phyloP scores from a whole-genome alignment of 352 stramenopile genomes.

The Phytophthora crassamura region DNA sequence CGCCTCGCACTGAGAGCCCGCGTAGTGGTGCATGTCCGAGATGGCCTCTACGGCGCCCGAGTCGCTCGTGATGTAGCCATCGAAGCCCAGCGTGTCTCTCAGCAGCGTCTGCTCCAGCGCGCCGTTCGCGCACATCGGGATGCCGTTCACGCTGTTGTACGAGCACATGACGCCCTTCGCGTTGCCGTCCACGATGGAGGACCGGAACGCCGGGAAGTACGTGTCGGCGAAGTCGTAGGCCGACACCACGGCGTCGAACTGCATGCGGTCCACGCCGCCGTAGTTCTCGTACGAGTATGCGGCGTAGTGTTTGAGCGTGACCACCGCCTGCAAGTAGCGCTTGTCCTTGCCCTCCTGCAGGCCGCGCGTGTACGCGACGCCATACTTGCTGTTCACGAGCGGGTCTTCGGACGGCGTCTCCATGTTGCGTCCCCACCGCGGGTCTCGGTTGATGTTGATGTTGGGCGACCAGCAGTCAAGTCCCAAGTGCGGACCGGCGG shows the following conservation, averaged over 20 bases:
- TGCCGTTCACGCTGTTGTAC: slow-evolving; percentile 95
- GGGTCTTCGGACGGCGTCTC: slow-evolving; percentile 94
- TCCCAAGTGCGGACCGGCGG: slow-evolving; percentile 63
- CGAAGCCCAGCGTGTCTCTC: slow-evolving; percentile 81
- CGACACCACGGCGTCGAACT: slow-evolving; percentile 89
- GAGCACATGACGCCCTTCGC: slow-evolving; percentile 93
- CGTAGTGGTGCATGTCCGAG: slow-evolving; percentile 75
- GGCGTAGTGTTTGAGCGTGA: slow-evolving; percentile 94
- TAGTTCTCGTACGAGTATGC: slow-evolving; percentile 91
- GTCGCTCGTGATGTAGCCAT: slow-evolving; percentile 94
- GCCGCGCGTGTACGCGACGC: slow-evolving; percentile 84
- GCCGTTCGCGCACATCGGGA: slow-evolving; percentile 91
- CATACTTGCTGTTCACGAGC: slow-evolving; percentile 88
- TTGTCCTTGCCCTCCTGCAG: slow-evolving; percentile 80
- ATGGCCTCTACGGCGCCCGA: slow-evolving; percentile 91
- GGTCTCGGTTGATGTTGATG: slow-evolving; percentile 95
- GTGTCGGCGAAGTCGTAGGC: slow-evolving; percentile 92
- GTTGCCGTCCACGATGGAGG: slow-evolving; percentile 75
- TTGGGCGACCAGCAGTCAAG: slow-evolving; percentile 94
- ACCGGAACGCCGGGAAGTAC: slow-evolving; percentile 87
- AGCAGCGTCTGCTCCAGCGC: slow-evolving; percentile 71
- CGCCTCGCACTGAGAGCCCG: slow-evolving; percentile 60
- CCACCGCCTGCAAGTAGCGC: slow-evolving; percentile 76
- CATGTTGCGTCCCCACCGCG: slow-evolving; percentile 92
- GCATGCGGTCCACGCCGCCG: slow-evolving; percentile 65